phyloP scores from a whole-genome alignment of 257 asterid species.

The Solanum bulbocastanum region DNA sequence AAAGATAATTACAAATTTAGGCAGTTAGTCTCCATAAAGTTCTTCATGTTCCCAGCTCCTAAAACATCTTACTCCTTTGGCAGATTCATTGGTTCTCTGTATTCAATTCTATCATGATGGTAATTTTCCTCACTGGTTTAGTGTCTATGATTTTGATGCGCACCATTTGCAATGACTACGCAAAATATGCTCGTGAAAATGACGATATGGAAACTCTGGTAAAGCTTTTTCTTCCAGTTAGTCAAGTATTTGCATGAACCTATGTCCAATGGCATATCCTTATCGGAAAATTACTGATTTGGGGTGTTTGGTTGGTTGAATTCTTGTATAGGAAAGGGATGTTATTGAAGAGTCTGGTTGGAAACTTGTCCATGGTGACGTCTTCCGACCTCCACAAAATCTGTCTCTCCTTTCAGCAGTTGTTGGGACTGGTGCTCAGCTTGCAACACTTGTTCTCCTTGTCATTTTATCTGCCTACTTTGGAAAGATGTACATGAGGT shows the following conservation, averaged over 20 bases:
- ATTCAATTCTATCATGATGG: constrained; percentile 76
- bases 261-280: background rate
- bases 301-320: background rate
- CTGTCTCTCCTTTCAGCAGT: constrained; percentile 66
- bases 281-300: background rate
- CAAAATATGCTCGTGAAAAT: constrained; percentile 64
- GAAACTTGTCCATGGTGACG: constrained; percentile 93
- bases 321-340: constrained; percentile 53
- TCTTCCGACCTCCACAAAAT: constrained; percentile 64
- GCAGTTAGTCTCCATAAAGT: background rate
- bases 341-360: constrained; percentile 86
- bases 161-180: constrained; percentile 68
- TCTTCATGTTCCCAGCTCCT: background rate
- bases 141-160: constrained; percentile 77
- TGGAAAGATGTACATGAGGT: constrained; percentile 76
- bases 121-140: constrained; percentile 63
- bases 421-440: constrained; percentile 91
- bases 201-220: constrained; percentile 64
- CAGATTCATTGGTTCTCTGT: constrained; percentile 87
- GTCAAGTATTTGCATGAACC: background rate
- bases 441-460: constrained; percentile 57
- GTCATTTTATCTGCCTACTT: constrained; percentile 56
- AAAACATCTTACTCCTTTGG: background rate
- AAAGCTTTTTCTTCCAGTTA: constrained; percentile 5
- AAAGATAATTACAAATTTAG: background rate